These are phyloP conservation scores for Penicillium angulare DNA, from an alignment of 495 filamentous ascomycete genomes.

Conservation along the genomic window DNA sequence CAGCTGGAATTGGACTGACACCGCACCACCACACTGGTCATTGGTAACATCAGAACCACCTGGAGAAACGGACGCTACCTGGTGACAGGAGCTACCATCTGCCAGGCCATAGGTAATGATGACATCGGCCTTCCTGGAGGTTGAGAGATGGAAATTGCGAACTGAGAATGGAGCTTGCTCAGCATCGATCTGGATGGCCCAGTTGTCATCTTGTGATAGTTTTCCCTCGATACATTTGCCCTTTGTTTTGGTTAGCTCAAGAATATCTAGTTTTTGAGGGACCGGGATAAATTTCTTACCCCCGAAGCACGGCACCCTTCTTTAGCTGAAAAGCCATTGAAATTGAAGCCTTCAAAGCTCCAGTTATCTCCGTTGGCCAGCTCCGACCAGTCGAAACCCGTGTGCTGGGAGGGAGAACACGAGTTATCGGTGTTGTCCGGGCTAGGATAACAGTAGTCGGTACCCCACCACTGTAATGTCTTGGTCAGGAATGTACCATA, in stretches of 20 bases:
- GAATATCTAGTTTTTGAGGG: not conserved
- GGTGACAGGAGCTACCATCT: constrained; percentile 73
- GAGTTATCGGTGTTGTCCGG: constrained; percentile 77
- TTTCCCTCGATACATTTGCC: constrained; percentile 66
- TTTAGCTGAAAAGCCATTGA: constrained; percentile 65
- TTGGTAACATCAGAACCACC: constrained; percentile 69
- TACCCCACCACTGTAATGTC: constrained; percentile 50
- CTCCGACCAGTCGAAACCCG: constrained; percentile 72
- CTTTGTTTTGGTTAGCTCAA: constrained; percentile 16
- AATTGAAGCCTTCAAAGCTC: constrained; percentile 66
- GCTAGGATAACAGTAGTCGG: constrained; percentile 59
- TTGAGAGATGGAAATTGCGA: constrained; percentile 64
- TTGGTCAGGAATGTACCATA: constrained; percentile 4
- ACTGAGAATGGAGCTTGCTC: constrained; percentile 70
- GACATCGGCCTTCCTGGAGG: constrained; percentile 69
- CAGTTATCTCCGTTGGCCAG: constrained; percentile 58
- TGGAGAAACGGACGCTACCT: constrained; percentile 60
- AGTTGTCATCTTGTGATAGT: constrained; percentile 40
- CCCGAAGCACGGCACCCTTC: constrained; percentile 47
- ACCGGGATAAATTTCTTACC: constrained; percentile 38
- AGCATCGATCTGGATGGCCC: constrained; percentile 45
- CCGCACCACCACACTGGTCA: constrained; percentile 87
- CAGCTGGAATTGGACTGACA: constrained; percentile 70
- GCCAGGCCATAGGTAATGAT: constrained; percentile 82
- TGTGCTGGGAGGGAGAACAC: constrained; percentile 61